A percentile compares a stretch with the other conserved stretches of the same genome.
Conservation (phyloP, 2,329 filamentous ascomycete genomes). For the Diaporthe caulivora region DNA sequence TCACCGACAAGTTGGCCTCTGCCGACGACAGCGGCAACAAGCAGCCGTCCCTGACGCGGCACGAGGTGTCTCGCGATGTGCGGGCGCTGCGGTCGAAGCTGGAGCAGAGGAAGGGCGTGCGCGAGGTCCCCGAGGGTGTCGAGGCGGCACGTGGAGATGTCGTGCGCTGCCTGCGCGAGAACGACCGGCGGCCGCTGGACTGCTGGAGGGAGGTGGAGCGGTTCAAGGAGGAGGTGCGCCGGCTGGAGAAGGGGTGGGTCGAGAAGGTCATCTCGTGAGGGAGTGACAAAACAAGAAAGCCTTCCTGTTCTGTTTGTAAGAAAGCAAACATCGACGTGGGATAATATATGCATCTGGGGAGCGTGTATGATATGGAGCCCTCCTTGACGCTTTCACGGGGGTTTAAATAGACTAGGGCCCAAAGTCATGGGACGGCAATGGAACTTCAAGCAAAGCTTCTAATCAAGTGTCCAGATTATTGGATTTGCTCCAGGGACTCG, state of each 20-base stretch:
- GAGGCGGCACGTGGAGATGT: constrained; percentile 82
- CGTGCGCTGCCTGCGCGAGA: constrained; percentile 82
- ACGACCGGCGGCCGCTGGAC: constrained; percentile 90
- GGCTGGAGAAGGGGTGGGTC: constrained; percentile 88
- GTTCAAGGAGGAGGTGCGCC: constrained; percentile 90
- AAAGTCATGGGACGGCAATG: background rate
- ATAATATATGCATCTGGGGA: background rate
- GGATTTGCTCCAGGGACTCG: constrained; percentile 13
- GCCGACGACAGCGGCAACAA: constrained; percentile 45
- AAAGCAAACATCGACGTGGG: too few species aligned
- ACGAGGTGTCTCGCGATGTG: constrained; percentile 71
- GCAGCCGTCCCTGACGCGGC: constrained; percentile 51
- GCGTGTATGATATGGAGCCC: constrained; percentile 20
- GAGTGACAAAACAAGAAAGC: background rate
- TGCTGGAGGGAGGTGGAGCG: constrained; percentile 94
- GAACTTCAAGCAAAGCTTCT: background rate
- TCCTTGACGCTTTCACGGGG: background rate
- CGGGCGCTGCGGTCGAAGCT: constrained; percentile 70
- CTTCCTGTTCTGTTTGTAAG: too few species aligned
- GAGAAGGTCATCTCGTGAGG: constrained; percentile 76
- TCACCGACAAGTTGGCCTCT: constrained; percentile 72
- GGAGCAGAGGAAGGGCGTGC: constrained; percentile 72
- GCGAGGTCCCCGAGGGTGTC: constrained; percentile 77
- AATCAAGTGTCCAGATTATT: constrained; percentile 3
- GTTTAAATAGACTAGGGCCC: background rate